Percentiles rank a stretch among this genome's conserved stretches.
phyloP scores from a whole-genome alignment of 2,329 filamentous ascomycete species.

The Aspergillus costaricaensis region DNA sequence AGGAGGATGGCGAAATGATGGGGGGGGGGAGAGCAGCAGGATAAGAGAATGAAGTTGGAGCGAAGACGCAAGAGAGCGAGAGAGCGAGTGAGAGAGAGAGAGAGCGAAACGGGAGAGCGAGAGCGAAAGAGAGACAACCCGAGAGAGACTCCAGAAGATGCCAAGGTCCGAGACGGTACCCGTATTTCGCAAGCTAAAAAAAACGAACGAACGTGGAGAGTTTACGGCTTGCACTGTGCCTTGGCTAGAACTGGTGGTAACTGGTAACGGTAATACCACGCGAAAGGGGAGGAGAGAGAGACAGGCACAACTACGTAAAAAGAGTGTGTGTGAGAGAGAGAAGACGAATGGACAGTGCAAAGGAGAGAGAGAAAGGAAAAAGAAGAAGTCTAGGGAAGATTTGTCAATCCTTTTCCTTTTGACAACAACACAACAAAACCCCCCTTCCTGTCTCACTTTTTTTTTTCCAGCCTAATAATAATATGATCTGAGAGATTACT shows the following conservation, averaged over 20 bases:
- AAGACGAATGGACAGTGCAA: background rate
- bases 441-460: slow-evolving; percentile 1
- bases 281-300: slow-evolving; percentile 4
- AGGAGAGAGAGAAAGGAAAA: background rate
- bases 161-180: background rate
- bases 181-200: background rate
- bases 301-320: background rate
- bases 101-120: background rate
- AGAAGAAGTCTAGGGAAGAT: slow-evolving; percentile 1
- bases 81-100: slow-evolving; percentile 9
- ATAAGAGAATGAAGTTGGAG: slow-evolving; percentile 4
- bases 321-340: slow-evolving; percentile 4
- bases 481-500: slow-evolving; percentile 1
- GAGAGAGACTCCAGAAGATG: slow-evolving; percentile 6
- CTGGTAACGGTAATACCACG: background rate
- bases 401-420: background rate
- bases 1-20: slow-evolving; percentile 10
- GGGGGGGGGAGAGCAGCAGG: slow-evolving; percentile 6
- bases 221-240: background rate
- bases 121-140: background rate
- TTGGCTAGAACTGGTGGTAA: background rate
- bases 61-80: background rate
- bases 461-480: background rate
- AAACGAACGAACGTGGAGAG: background rate
- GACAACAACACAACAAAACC: slow-evolving; percentile 5